Evolutionary conservation across 352 stramenopile species (phyloP).

Genomic region (Thraustochytrium sp.): DNA sequence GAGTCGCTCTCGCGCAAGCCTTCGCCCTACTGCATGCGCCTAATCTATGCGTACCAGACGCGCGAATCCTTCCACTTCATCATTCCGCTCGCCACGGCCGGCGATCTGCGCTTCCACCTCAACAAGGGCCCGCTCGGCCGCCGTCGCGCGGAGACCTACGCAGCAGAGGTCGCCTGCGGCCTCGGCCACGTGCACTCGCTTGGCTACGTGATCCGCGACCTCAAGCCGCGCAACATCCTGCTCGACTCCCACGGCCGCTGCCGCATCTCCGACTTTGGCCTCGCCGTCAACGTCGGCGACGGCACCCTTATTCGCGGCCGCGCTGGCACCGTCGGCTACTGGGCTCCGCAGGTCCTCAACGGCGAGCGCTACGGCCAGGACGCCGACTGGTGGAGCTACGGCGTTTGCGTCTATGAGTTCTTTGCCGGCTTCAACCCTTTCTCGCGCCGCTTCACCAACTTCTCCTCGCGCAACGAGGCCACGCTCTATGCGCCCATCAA

Average conservation of each 20-base stretch:
- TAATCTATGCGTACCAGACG: conserved; percentile 96
- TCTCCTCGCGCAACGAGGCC: conserved; percentile 24
- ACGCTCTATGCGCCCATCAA: neutral
- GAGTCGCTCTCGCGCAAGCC: conserved; percentile 71
- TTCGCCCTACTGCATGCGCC: conserved; percentile 93
- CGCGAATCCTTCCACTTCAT: conserved; percentile 87
- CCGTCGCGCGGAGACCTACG: conserved; percentile 76
- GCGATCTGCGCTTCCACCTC: conserved; percentile 91
- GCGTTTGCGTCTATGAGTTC: conserved; percentile 43
- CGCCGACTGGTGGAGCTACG: conserved; percentile 47
- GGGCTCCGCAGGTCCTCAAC: conserved; percentile 35
- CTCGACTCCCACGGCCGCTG: conserved; percentile 69
- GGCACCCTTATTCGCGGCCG: conserved; percentile 13
- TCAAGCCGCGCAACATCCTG: conserved; percentile 95
- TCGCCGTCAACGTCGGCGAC: conserved; percentile 36
- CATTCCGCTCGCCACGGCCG: conserved; percentile 88
- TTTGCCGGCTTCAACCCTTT: conserved; percentile 45
- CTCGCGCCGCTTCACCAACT: neutral
- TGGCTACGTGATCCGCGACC: conserved; percentile 89
- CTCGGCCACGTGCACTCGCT: conserved; percentile 92
- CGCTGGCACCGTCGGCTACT: conserved; percentile 42
- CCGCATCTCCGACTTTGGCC: conserved; percentile 49
- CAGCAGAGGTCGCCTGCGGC: conserved; percentile 89
- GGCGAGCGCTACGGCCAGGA: conserved; percentile 18
- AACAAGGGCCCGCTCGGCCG: neutral